Conservation (phyloP, 306 rosid species). For the Cajanus cajan region DNA sequence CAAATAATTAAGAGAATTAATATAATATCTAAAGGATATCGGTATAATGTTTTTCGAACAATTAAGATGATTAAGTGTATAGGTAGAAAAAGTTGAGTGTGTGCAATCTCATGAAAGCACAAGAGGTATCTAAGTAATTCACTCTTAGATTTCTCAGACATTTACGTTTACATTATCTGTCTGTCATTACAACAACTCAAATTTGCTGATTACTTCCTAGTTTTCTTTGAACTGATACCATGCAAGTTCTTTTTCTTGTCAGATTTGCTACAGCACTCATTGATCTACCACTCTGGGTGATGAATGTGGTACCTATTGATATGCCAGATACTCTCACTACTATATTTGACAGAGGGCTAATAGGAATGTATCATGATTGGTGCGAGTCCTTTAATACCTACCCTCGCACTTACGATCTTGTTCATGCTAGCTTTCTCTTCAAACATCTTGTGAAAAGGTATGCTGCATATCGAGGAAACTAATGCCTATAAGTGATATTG, state of each 20-base stretch:
- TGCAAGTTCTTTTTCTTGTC: not conserved
- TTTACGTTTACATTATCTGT: not conserved
- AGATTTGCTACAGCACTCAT: conserved; percentile 79
- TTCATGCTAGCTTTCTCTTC: conserved; percentile 67
- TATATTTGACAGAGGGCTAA: conserved; percentile 69
- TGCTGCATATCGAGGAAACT: not conserved
- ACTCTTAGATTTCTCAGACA: not conserved
- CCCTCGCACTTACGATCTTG: conserved; percentile 76
- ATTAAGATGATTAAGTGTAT: too few relatives aligned
- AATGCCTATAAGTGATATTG: not conserved
- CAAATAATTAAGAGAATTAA: too few relatives aligned
- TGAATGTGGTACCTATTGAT: conserved; percentile 70
- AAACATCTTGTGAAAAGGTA: conserved; percentile 55
- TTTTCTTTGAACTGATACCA: conserved; percentile 18
- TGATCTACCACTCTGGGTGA: conserved; percentile 70
- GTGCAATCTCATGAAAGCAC: too few relatives aligned
- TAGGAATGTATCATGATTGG: conserved; percentile 88
- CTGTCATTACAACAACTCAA: not conserved
- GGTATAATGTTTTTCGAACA: too few relatives aligned
- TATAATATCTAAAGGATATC: too few relatives aligned
- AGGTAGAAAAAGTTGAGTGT: too few relatives aligned
- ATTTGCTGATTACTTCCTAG: not conserved
- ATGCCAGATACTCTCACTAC: conserved; percentile 58
- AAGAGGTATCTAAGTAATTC: too few relatives aligned
- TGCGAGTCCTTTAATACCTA: conserved; percentile 77